Percentiles rank a stretch among this genome's conserved stretches.
Evolutionary conservation across 768 basidiomycete genomes (phyloP).

Genomic region (Russula emetica): DNA sequence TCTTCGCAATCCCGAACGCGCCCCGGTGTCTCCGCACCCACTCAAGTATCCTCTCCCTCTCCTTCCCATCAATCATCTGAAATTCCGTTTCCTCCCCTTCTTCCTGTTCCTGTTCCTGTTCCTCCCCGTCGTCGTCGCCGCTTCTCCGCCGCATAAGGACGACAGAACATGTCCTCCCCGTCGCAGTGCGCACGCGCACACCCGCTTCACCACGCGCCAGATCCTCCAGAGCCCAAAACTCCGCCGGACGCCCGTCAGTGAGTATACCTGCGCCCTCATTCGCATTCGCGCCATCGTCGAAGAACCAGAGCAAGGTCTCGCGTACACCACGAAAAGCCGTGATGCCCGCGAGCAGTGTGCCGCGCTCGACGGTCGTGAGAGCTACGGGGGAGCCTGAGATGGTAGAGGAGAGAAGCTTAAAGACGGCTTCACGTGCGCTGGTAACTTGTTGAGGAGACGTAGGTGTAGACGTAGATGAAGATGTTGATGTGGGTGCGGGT

Average conservation of each 20-base stretch:
- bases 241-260: conserved; percentile 73
- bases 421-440: conserved; percentile 12
- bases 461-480: conserved; percentile 37
- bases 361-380: conserved; percentile 15
- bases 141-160: conserved; percentile 41
- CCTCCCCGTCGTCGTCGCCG: conserved; percentile 29
- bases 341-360: conserved; percentile 50
- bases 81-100: conserved; percentile 61
- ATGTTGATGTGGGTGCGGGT: conserved; percentile 19
- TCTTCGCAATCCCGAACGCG: conserved; percentile 46
- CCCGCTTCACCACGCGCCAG: conserved; percentile 45
- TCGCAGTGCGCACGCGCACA: conserved; percentile 52
- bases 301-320: conserved; percentile 67
- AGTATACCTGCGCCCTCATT: conserved; percentile 48
- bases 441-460: conserved; percentile 24
- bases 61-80: conserved; percentile 65
- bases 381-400: background rate
- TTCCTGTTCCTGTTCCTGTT: conserved; percentile 39
- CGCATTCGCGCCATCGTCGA: conserved; percentile 33
- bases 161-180: conserved; percentile 65
- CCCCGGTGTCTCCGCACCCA: conserved; percentile 61
- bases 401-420: conserved; percentile 8
- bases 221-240: conserved; percentile 65
- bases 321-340: conserved; percentile 73
- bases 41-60: conserved; percentile 57